A percentile compares a stretch with the other conserved stretches of the same genome.
Evolutionary conservation across 306 rosid species (phyloP).

Genomic region (Cyclanthera cordifolia): DNA sequence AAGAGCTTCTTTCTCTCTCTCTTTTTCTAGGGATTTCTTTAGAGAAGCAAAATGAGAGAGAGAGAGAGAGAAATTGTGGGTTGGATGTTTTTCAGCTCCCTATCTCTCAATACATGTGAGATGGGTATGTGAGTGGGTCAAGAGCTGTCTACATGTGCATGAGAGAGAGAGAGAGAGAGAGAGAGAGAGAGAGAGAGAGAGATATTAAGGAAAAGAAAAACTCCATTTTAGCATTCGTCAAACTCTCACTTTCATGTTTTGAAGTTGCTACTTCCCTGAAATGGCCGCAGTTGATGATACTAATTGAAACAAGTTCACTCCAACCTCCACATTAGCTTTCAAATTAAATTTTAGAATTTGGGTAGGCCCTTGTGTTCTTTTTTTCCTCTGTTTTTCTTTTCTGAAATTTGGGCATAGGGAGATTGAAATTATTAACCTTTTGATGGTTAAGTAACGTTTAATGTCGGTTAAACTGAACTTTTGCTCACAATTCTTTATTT

Average conservation of each 20-base stretch:
- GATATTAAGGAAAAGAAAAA: too few species aligned
- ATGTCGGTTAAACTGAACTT: too few species aligned
- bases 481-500: too few species aligned
- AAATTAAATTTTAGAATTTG: neutral
- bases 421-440: too few species aligned
- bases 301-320: neutral
- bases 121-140: slow-evolving; percentile 47
- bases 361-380: too few species aligned
- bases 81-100: slow-evolving; percentile 18
- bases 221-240: neutral
- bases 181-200: neutral
- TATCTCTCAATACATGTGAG: slow-evolving; percentile 45
- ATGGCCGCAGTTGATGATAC: neutral
- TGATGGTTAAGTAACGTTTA: too few species aligned
- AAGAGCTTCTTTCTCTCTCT: neutral
- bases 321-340: neutral
- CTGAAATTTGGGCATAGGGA: too few species aligned
- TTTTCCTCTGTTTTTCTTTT: too few species aligned
- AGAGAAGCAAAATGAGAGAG: neutral
- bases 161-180: neutral
- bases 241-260: neutral
- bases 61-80: too few species aligned
- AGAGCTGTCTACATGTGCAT: slow-evolving; percentile 69
- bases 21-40: neutral
- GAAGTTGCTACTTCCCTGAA: neutral